These are phyloP conservation scores for Phytophthora aleatoria DNA, from an alignment of 352 stramenopile species.

Conservation along the genomic window DNA sequence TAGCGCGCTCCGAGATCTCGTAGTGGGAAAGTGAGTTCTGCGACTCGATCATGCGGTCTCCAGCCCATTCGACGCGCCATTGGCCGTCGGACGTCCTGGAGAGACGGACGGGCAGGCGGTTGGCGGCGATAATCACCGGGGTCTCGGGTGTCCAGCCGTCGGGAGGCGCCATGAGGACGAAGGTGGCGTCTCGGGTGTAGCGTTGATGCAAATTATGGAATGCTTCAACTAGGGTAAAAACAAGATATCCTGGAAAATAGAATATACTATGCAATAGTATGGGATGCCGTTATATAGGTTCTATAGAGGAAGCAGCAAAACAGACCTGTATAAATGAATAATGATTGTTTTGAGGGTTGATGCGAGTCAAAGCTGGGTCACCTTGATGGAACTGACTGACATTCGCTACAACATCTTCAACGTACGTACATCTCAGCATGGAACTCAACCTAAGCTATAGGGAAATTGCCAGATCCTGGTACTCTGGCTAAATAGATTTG, in stretches of 20 bases:
- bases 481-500: too few relatives aligned
- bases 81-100: conserved; percentile 27
- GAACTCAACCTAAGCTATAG: too few relatives aligned
- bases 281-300: not conserved
- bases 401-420: too few relatives aligned
- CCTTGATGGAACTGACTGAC: too few relatives aligned
- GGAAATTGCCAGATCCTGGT: too few relatives aligned
- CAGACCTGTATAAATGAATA: too few relatives aligned
- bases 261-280: not conserved
- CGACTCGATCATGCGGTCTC: conserved; percentile 76
- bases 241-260: not conserved
- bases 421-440: too few relatives aligned
- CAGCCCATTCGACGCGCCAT: conserved; percentile 71
- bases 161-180: conserved; percentile 11
- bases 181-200: not conserved
- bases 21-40: conserved; percentile 78
- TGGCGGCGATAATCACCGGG: conserved; percentile 76
- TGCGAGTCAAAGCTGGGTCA: not conserved
- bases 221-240: conserved; percentile 12
- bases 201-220: conserved; percentile 1
- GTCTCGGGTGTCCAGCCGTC: conserved; percentile 58
- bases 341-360: not conserved
- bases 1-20: conserved; percentile 64
- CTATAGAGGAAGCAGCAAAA: not conserved
- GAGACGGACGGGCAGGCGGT: conserved; percentile 64